Evolutionary conservation across 1,284 basidiomycete genomes (phyloP), one percentile per base, ranked within the genome.

Genomic region (Vanrija sp.): DNA sequence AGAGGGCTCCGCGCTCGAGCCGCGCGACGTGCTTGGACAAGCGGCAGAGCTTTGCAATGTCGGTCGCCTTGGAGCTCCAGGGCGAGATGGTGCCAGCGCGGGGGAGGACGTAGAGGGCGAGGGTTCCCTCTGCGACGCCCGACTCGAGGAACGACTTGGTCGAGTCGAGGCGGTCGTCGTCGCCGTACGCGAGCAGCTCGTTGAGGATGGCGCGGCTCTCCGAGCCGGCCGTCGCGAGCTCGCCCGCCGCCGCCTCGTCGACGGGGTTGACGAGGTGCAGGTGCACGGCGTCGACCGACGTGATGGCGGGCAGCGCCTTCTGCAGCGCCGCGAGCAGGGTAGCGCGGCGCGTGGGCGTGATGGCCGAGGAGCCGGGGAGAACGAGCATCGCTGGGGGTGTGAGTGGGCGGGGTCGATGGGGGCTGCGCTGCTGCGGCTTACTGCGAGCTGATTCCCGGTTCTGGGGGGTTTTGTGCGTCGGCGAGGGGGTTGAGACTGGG

Each of bases 61-160:
- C 93, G 2, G 94, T 96, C 3, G 95, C 95, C 76, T 98, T 98
- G 77, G 89, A 93, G 8, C 93, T 96, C 95, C 95, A 98, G 1
- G 95, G 89, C 19, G 88, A 89, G 69, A 92, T 86, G 31, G 87
- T 86, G 4, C 86, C 87, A 10, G 80, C 80, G 57, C 92, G 79
- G n/a, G 92, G 92, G 9, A 88, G 77, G 37, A 94, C 83, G 70
- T 84, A 94, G 25, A 85, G 75, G 78, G 69, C 18, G 6, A 47
- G 37, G 84, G 76, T n/a, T 79, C 78, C 60, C 79, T 70, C 64
- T 14, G 53, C 43, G 39, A 47, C 45, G 47, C 63, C 64, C 19
- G 60, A 23, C 1, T 55, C 53, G 22, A 75, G 41, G 55, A 67
- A 75, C 3, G 62, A 38, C 61, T 70, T 70, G 42, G 73, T 75